phyloP scores from a whole-genome alignment of 306 rosid genomes.

The Trifolium subterraneum region DNA sequence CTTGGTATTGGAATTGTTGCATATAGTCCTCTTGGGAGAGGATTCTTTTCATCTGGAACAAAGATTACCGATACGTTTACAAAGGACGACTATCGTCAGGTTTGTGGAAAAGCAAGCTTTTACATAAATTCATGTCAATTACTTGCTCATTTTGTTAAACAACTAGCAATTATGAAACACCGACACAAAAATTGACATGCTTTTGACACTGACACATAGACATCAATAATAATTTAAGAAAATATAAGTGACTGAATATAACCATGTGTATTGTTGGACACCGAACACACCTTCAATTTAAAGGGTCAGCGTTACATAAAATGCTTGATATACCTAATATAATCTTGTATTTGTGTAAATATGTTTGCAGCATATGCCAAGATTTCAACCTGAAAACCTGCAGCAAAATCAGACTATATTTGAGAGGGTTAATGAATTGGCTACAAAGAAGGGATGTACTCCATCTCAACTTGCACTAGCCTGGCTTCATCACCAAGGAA shows the following conservation, averaged over 20 bases:
- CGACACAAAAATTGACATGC: background rate
- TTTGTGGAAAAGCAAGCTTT: constrained; percentile 16
- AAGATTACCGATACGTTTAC: constrained; percentile 42
- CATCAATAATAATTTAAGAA: background rate
- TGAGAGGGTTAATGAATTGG: constrained; percentile 62
- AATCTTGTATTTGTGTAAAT: background rate
- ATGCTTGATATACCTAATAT: background rate
- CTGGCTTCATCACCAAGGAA: constrained; percentile 77
- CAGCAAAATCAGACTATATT: constrained; percentile 63
- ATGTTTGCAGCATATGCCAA: constrained; percentile 47
- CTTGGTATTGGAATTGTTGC: constrained; percentile 75
- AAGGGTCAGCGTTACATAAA: background rate
- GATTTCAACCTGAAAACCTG: constrained; percentile 67
- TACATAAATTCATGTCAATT: background rate
- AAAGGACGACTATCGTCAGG: constrained; percentile 55
- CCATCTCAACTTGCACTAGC: constrained; percentile 66
- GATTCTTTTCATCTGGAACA: constrained; percentile 64
- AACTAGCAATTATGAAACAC: background rate
- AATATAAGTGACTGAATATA: too few relatives aligned
- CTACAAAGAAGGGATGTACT: constrained; percentile 67
- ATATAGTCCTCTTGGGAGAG: constrained; percentile 74
- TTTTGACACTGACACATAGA: background rate
- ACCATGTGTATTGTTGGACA: background rate
- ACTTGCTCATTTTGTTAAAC: background rate
- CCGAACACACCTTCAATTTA: background rate